A percentile compares a stretch with the other conserved stretches of the same genome.
These are phyloP conservation scores for Fusarium compactum DNA, from an alignment of 2,329 filamentous ascomycete genomes.

Conservation along the genomic window DNA sequence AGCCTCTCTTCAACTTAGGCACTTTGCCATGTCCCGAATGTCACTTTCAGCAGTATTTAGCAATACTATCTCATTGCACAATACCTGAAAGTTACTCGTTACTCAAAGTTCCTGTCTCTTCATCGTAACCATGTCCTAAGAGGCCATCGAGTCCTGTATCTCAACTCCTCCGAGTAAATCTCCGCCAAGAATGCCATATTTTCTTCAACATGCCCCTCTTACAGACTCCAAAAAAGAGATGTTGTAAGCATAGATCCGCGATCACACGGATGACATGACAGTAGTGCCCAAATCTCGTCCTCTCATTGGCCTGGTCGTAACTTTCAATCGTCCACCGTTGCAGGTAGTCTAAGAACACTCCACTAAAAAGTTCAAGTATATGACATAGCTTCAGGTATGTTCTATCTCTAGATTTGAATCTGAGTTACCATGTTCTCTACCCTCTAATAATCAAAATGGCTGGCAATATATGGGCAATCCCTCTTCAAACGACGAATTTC, in stretches of 20 bases:
- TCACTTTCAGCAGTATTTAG: not conserved
- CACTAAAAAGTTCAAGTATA: not conserved
- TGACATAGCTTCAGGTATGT: not conserved
- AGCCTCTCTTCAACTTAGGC: not conserved
- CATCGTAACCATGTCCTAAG: not conserved
- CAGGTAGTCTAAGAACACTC: not conserved
- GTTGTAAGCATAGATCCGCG: not conserved
- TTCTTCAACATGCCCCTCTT: not conserved
- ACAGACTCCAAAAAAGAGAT: not conserved
- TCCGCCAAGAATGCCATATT: not conserved
- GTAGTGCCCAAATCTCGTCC: not conserved
- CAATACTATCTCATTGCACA: not conserved
- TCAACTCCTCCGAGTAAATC: accelerated
- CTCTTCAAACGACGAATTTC: slow-evolving; percentile 77
- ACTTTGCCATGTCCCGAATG: not conserved
- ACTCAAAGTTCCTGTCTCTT: too few species aligned
- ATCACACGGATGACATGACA: not conserved
- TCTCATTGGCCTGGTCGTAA: slow-evolving; percentile 3
- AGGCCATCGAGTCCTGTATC: not conserved
- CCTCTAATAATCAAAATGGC: slow-evolving; percentile 13
- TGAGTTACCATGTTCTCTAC: not conserved
- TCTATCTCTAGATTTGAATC: not conserved
- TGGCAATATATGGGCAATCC: slow-evolving; percentile 50
- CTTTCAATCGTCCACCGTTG: not conserved
- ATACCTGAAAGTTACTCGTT: not conserved